Evolutionary conservation across 2,329 filamentous ascomycete genomes (phyloP).

Genomic region (Lachnellula subtilissima): DNA sequence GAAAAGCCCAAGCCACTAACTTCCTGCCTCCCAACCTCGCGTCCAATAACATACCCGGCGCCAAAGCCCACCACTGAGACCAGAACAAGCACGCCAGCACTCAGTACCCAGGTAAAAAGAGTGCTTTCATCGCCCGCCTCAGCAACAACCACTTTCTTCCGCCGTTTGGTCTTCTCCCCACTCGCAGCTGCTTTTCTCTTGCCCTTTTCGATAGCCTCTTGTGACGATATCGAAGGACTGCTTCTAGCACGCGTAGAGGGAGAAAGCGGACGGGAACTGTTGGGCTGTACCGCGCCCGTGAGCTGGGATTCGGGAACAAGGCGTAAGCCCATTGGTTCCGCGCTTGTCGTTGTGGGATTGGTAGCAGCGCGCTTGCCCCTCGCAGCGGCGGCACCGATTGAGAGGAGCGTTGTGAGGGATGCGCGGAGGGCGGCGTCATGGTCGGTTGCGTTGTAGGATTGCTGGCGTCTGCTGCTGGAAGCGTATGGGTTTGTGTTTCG

Average conservation of each 20-base stretch:
- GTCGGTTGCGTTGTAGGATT: slow-evolving; percentile 68
- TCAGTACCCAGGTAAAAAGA: slow-evolving; percentile 58
- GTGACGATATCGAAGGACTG: slow-evolving; percentile 21
- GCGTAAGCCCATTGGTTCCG: slow-evolving; percentile 46
- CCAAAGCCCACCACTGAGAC: slow-evolving; percentile 66
- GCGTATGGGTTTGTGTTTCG: slow-evolving; percentile 23
- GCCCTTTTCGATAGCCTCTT: slow-evolving; percentile 38
- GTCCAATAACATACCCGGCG: slow-evolving; percentile 63
- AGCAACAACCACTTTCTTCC: slow-evolving; percentile 35
- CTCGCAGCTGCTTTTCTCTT: slow-evolving; percentile 42
- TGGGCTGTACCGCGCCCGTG: slow-evolving; percentile 33
- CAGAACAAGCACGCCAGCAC: slow-evolving; percentile 62
- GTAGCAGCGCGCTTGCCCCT: slow-evolving; percentile 59
- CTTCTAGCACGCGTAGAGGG: slow-evolving; percentile 22
- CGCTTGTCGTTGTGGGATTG: slow-evolving; percentile 16
- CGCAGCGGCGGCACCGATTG: slow-evolving; percentile 89
- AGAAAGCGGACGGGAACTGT: slow-evolving; percentile 23
- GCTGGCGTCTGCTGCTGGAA: slow-evolving; percentile 36
- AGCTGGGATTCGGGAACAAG: slow-evolving; percentile 59
- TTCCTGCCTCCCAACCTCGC: slow-evolving; percentile 62
- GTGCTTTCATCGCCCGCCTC: slow-evolving; percentile 42
- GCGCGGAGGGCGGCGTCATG: slow-evolving; percentile 91
- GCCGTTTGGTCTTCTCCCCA: slow-evolving; percentile 45
- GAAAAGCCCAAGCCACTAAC: slow-evolving; percentile 23
- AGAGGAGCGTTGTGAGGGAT: slow-evolving; percentile 89